Evolutionary conservation across 345 rosid genomes (phyloP).

Genomic region (Ceriops tagal): DNA sequence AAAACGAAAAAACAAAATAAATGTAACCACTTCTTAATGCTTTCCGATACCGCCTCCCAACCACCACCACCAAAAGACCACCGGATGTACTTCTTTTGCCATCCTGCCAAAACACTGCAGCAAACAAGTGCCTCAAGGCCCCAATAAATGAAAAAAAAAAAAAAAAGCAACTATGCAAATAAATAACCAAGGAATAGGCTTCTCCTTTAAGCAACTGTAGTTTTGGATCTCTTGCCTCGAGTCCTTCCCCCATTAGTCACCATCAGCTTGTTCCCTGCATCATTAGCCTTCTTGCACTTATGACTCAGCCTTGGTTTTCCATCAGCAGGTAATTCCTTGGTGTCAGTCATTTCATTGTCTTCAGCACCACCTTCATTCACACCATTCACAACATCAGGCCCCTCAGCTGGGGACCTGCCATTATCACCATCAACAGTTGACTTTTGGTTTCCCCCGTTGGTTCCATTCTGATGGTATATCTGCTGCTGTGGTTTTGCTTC

Average conservation of each 20-base stretch:
- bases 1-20: no score
- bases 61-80: no score
- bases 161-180: no score
- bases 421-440: neutral
- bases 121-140: no score
- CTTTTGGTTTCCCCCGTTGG: neutral
- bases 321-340: neutral
- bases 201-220: neutral
- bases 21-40: no score
- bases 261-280: neutral
- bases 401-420: neutral
- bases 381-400: neutral
- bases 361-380: neutral
- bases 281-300: conserved; percentile 20
- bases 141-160: no score
- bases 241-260: no score
- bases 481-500: conserved; percentile 1
- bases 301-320: neutral
- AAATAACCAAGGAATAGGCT: neutral
- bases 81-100: no score
- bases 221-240: no score
- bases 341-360: neutral
- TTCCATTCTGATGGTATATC: neutral
- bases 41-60: no score
- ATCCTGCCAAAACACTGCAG: no score